These are phyloP conservation scores for Penicillium alfredii DNA, from an alignment of 495 filamentous ascomycete species.

Conservation along the genomic window DNA sequence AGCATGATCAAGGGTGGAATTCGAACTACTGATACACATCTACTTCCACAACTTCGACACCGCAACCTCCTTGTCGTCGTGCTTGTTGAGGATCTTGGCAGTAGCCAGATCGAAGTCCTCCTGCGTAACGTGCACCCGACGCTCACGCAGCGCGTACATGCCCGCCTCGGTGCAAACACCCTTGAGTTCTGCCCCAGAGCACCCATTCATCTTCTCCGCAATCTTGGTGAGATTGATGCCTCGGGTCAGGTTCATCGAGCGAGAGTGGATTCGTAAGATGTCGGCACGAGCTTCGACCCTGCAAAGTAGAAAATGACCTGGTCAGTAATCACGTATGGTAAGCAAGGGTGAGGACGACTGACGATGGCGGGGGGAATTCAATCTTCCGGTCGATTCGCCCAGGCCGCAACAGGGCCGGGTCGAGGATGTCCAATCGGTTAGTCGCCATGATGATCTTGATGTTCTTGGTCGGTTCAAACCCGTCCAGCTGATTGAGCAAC, in stretches of 20 bases:
- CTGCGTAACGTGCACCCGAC: slow-evolving; percentile 95
- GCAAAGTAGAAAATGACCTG: slow-evolving; percentile 5
- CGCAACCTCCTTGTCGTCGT: slow-evolving; percentile 94
- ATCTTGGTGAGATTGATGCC: slow-evolving; percentile 98
- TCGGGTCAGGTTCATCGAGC: slow-evolving; percentile 96
- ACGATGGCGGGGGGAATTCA: slow-evolving; percentile 95
- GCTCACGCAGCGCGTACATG: slow-evolving; percentile 94
- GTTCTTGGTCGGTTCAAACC: slow-evolving; percentile 99
- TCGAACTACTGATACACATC: slow-evolving; percentile 27
- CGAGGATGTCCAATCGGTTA: slow-evolving; percentile 93
- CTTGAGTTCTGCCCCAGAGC: slow-evolving; percentile 94
- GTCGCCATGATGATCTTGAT: slow-evolving; percentile 99
- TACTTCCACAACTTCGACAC: slow-evolving; percentile 94
- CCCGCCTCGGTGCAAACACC: slow-evolving; percentile 95
- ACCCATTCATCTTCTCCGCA: slow-evolving; percentile 99
- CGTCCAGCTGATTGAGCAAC: slow-evolving; percentile 95
- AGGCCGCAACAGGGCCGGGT: slow-evolving; percentile 87
- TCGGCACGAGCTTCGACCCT: slow-evolving; percentile 92
- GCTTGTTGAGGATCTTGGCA: slow-evolving; percentile 99
- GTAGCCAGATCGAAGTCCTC: slow-evolving; percentile 99
- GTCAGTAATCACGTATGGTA: slow-evolving; percentile 8
- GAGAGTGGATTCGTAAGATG: slow-evolving; percentile 92
- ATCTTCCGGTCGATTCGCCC: slow-evolving; percentile 99
- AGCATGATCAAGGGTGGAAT: slow-evolving; percentile 14
- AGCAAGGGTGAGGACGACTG: slow-evolving; percentile 18